Base-by-base conservation (phyloP, 306 rosid genomes). In the Sicyos baderoa region DNA sequence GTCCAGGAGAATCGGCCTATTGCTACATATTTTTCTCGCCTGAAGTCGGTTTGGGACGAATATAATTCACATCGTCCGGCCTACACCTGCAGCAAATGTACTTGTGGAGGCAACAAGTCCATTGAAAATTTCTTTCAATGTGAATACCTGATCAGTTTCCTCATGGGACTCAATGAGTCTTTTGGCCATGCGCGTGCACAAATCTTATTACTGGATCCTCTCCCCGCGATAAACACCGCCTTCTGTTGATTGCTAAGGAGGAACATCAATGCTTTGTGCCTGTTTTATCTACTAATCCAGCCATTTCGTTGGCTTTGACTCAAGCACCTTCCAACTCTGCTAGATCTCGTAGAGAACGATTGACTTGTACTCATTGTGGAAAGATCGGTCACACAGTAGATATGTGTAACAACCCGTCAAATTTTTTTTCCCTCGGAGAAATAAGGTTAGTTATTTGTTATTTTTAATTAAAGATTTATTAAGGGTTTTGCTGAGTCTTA, bases 161-260 rank as follows among this genome's bases (percentile, higher is more conserved):
- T 61, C 2, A n/a, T 27, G 68, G 68, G 68, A 3, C 42, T 62
- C 6, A 62, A 62, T 16, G 48, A 62, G 2, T 16, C 9, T 0
- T 62, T 5, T 25, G 35, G 18, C 9, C 48, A 15, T 1, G 9
- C 18, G 6, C 7, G 48, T 0, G 4, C 42, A 11, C 68, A 61
- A 2, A 61, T 61, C 1, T 4, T 61, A 0, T 0, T 61, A 0
- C 29, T 61, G 68, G 48, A 61, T 23, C 42, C 68, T 5, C 2
- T 9, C 0, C 44, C 44, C 0, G 0, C 44, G 0, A 37, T 37
- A 0, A 37, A 37, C 0, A 18, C 3, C 0, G 29, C 29, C 0
- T 55, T 55, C 2, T 18, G 0, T 15, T 55, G 0, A 55, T 55
- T 8, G 17, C 14, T 0, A 29, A 55, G 19, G 29, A 55, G 9